Base-by-base conservation (phyloP, 768 basidiomycete species). In the Calocybe gangraenosa region DNA sequence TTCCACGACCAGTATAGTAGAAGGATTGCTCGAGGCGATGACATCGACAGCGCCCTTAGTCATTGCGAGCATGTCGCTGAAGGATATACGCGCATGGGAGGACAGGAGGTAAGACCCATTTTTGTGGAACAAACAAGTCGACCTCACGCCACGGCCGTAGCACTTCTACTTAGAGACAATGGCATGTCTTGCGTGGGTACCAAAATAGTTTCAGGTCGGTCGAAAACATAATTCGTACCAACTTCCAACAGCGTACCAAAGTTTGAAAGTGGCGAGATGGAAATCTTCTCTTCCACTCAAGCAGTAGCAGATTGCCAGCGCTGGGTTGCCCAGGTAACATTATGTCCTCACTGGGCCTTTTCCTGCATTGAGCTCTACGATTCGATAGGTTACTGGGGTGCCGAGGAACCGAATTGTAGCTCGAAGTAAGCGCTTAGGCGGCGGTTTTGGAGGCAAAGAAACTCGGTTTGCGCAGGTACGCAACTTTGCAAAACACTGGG, bases 81-180 rank as follows among this genome's bases (percentile, higher is more conserved):
- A 31, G 51, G 51, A 1, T 37, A 36, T n/a, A 52, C 51, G 15
- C 44, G 47, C 17, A 48, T 46, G 44, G 51, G 51, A n/a, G 47
- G 51, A 17, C 51, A 52, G 17, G 51, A 52, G 44, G 51, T 52
- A 15, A 36, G 18, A 10, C 7, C 7, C n/a, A n/a, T 22, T 21
- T 19, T 34, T n/a, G 13, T 39, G 3, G 15, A 17, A 19, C 9
- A 2, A 19, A 8, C 6, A 17, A 11, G 3, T 2, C 14, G 7
- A 9, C 15, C 20, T 32, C 15, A 30, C 11, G 19, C 10, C 31
- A 25, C 13, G 7, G 35, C 13, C 2, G 19, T 37, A 52, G 51
- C 51, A 52, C 19, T 52, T 52, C 13, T 52, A 52, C 22, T 34
- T 52, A 37, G 51, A 52, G 32, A 52, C 51, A 7, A 52, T 52